Percentiles rank a stretch among this genome's conserved stretches.
Evolutionary conservation across 805 yeast genomes (phyloP).

Genomic region (Candida lessepsii): DNA sequence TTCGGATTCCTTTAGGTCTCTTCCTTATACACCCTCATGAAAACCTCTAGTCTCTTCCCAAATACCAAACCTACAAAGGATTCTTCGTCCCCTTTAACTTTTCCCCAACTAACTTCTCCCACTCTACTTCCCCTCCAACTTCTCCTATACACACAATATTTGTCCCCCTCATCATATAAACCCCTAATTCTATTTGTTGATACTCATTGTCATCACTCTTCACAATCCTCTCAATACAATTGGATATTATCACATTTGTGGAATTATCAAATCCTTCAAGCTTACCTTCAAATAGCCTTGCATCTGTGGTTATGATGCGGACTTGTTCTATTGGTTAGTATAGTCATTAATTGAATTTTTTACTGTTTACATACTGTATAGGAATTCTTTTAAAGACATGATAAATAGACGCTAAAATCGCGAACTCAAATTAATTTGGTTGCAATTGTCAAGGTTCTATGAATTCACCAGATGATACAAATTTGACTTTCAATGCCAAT

Average conservation of each 20-base stretch:
- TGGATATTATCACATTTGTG: conserved; percentile 56
- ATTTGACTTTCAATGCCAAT: neutral
- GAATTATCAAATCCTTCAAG: conserved; percentile 62
- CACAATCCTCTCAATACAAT: conserved; percentile 52
- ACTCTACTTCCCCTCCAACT: conserved; percentile 41
- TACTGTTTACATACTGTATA: conserved; percentile 29
- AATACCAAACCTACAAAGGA: conserved; percentile 24
- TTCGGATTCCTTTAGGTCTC: no score
- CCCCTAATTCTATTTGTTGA: conserved; percentile 45
- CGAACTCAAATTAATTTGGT: neutral
- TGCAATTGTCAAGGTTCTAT: neutral
- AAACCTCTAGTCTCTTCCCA: neutral
- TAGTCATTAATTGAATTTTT: neutral
- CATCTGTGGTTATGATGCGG: conserved; percentile 43
- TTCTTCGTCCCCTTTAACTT: conserved; percentile 40
- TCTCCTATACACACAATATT: conserved; percentile 56
- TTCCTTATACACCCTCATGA: neutral
- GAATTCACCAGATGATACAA: neutral
- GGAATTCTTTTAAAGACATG: conserved; percentile 24
- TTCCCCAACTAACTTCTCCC: conserved; percentile 33
- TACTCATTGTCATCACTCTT: conserved; percentile 33
- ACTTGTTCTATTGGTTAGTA: conserved; percentile 29
- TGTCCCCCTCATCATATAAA: conserved; percentile 58
- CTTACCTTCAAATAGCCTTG: conserved; percentile 41
- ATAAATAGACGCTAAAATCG: conserved; percentile 1